phyloP scores from a whole-genome alignment of 2,329 filamentous ascomycete genomes.

The Epichloe hybrida region DNA sequence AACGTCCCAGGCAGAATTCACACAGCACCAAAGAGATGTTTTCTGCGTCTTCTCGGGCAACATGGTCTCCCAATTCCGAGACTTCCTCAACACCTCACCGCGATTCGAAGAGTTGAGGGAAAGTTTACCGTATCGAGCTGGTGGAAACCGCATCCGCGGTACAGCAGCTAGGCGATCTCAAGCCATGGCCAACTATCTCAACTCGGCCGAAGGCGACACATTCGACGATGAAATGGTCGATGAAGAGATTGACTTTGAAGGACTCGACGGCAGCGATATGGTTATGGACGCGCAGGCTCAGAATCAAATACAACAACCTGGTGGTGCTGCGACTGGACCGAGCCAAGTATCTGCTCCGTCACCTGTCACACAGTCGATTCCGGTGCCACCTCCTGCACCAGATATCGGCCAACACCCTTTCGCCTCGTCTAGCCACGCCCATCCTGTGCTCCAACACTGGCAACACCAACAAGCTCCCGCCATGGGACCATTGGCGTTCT shows the following conservation, averaged over 20 bases:
- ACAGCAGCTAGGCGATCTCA: conserved; percentile 7
- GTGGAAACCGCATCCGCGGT: conserved; percentile 6
- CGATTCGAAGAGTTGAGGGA: conserved; percentile 33
- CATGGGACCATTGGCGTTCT: conserved; percentile 11
- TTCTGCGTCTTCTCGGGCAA: conserved; percentile 95
- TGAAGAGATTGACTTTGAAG: conserved; percentile 32
- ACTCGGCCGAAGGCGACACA: conserved; percentile 17
- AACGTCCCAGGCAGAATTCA: conserved; percentile 55
- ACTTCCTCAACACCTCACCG: conserved; percentile 53
- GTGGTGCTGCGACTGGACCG: not conserved
- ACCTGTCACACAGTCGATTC: conserved; percentile 12
- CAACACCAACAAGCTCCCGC: conserved; percentile 9
- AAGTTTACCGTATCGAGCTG: conserved; percentile 10
- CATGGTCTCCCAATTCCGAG: conserved; percentile 64
- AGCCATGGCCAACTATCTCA: conserved; percentile 9
- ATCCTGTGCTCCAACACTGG: conserved; percentile 9
- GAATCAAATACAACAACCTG: conserved; percentile 7
- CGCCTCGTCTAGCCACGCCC: conserved; percentile 8
- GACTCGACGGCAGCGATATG: conserved; percentile 27
- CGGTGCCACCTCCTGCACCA: conserved; percentile 16
- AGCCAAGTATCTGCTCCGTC: conserved; percentile 1
- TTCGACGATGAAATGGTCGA: conserved; percentile 31
- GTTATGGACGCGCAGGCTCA: conserved; percentile 19
- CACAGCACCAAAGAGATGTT: conserved; percentile 82
- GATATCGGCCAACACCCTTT: conserved; percentile 13